Percentiles rank a stretch among this genome's conserved stretches.
Evolutionary conservation across 129 eudicot genomes (phyloP).

Genomic region (Kitagawia praeruptora): DNA sequence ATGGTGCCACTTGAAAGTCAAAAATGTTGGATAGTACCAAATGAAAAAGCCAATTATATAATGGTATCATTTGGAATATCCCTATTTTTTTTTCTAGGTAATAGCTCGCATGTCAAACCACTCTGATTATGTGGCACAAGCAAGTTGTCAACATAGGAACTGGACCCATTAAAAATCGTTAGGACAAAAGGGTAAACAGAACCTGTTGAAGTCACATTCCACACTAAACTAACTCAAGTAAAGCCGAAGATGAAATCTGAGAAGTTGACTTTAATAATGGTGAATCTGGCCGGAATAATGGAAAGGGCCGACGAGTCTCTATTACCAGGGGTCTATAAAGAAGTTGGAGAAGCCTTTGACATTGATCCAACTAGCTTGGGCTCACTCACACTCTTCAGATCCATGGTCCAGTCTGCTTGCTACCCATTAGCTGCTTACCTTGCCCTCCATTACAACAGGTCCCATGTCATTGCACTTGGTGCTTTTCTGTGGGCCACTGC

Average conservation of each 20-base stretch:
- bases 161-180: not conserved
- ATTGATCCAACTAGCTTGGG: slow-evolving; percentile 15
- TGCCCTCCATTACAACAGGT: slow-evolving; percentile 4
- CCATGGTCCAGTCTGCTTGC: slow-evolving; percentile 13
- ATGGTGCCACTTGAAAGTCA: no score
- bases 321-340: slow-evolving; percentile 9
- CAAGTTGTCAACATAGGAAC: no score
- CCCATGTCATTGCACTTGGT: slow-evolving; percentile 2
- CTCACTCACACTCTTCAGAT: slow-evolving; percentile 10
- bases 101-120: no score
- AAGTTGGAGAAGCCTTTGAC: slow-evolving; percentile 15
- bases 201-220: not conserved
- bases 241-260: not conserved
- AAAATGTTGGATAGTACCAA: no score
- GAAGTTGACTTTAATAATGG: slow-evolving; percentile 4
- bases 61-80: no score
- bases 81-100: no score
- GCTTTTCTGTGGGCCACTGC: slow-evolving; percentile 8
- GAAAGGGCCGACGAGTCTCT: slow-evolving; percentile 10
- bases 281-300: slow-evolving; percentile 15
- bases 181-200: not conserved
- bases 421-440: slow-evolving; percentile 19
- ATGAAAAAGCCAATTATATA: no score
- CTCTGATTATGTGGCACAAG: no score
- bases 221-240: not conserved